A percentile compares a stretch with the other conserved stretches of the same genome.
These are phyloP conservation scores for Dactylellina drechsleri DNA, from an alignment of 2,329 filamentous ascomycete species.

Conservation along the genomic window DNA sequence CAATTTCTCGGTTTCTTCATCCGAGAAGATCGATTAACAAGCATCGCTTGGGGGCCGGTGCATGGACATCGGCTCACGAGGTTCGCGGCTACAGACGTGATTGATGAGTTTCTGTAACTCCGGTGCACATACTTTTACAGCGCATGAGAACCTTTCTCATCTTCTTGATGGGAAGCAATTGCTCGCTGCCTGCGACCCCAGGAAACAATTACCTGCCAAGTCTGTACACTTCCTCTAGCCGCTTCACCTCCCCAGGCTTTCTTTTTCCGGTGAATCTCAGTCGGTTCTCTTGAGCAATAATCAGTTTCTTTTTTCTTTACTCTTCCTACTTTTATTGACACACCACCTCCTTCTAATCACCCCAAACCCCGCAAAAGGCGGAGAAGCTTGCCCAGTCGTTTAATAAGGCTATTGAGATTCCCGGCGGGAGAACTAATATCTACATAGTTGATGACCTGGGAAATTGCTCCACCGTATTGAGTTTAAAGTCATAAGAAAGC, in stretches of 20 bases:
- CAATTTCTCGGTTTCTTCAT: slow-evolving; percentile 20
- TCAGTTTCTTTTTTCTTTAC: slow-evolving; percentile 20
- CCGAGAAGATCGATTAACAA: slow-evolving; percentile 8
- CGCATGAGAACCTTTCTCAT: background rate
- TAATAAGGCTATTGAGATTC: slow-evolving; percentile 52
- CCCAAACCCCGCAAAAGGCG: slow-evolving; percentile 55
- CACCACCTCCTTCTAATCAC: slow-evolving; percentile 41
- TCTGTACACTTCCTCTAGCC: slow-evolving; percentile 45
- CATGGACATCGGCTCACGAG: background rate
- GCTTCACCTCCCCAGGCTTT: slow-evolving; percentile 48
- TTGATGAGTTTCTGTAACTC: background rate
- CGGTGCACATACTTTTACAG: too few relatives aligned
- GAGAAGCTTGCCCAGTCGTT: slow-evolving; percentile 55
- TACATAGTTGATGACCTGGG: slow-evolving; percentile 24
- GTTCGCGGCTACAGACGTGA: background rate
- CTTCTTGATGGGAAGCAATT: slow-evolving; percentile 21
- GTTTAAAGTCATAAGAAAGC: background rate
- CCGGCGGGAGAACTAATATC: slow-evolving; percentile 14
- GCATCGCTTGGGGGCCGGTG: too few relatives aligned
- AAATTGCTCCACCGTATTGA: slow-evolving; percentile 14
- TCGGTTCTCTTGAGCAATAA: too few relatives aligned
- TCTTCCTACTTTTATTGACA: slow-evolving; percentile 48
- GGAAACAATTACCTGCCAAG: slow-evolving; percentile 51
- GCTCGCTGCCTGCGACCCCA: slow-evolving; percentile 49
- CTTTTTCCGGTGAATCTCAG: slow-evolving; percentile 52